Percentiles rank a stretch among this genome's conserved stretches.
phyloP scores from a whole-genome alignment of 768 basidiomycete species.

The Boletus huronensis region DNA sequence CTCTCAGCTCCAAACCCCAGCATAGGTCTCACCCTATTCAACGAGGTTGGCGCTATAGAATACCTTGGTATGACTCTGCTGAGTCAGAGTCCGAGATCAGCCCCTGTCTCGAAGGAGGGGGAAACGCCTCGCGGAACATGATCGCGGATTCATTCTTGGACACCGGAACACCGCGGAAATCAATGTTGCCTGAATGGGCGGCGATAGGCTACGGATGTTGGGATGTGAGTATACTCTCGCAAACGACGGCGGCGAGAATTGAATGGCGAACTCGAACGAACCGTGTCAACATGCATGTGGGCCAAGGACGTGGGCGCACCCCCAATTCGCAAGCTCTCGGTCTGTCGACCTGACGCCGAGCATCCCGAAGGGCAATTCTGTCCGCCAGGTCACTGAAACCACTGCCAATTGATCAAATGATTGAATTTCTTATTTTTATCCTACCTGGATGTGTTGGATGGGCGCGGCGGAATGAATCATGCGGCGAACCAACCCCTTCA shows the following conservation, averaged over 20 bases:
- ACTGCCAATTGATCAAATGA: too few species aligned
- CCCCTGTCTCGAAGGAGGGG: conserved; percentile 5
- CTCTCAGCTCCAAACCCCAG: not conserved
- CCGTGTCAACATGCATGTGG: not conserved
- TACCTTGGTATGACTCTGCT: not conserved
- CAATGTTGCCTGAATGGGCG: too few species aligned
- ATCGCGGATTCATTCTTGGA: not conserved
- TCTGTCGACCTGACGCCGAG: not conserved
- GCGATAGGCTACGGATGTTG: not conserved
- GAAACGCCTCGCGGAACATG: conserved; percentile 1
- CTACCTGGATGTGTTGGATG: too few species aligned
- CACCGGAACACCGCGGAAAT: not conserved
- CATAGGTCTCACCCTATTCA: not conserved
- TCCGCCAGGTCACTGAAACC: not conserved
- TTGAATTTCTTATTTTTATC: too few species aligned
- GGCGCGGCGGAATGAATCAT: too few species aligned
- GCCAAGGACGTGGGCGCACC: not conserved
- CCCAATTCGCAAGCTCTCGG: not conserved
- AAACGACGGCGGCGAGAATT: not conserved
- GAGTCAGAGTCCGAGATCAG: not conserved
- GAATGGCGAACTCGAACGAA: not conserved
- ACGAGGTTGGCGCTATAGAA: not conserved
- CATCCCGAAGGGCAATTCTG: not conserved
- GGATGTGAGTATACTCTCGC: not conserved
- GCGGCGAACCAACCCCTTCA: too few species aligned